phyloP scores from a whole-genome alignment of 495 filamentous ascomycete genomes.

The Physcia stellaris region DNA sequence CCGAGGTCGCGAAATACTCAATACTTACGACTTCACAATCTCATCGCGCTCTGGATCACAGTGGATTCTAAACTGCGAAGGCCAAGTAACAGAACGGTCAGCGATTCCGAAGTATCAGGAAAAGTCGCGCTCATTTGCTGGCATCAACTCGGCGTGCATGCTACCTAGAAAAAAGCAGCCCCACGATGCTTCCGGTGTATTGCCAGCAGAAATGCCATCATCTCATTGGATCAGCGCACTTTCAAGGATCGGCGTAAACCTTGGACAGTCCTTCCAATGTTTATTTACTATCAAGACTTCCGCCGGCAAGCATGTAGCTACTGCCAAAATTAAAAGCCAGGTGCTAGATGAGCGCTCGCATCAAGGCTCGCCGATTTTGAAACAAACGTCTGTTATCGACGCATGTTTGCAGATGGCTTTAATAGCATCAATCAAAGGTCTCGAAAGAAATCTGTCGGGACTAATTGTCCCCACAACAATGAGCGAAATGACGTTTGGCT shows the following conservation, averaged over 20 bases:
- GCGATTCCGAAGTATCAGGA: too few relatives aligned
- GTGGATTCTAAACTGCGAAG: slow-evolving; percentile 31
- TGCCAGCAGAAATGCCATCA: slow-evolving; percentile 7
- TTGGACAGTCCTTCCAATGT: slow-evolving; percentile 24
- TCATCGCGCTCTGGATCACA: slow-evolving; percentile 20
- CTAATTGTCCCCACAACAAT: slow-evolving; percentile 23
- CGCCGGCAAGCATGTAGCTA: slow-evolving; percentile 7
- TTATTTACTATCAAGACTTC: slow-evolving; percentile 20
- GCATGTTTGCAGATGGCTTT: slow-evolving; percentile 24
- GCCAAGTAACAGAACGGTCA: too few relatives aligned
- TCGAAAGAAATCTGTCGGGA: slow-evolving; percentile 16
- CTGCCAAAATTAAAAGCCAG: slow-evolving; percentile 12
- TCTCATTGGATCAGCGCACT: slow-evolving; percentile 24
- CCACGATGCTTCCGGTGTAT: slow-evolving; percentile 1
- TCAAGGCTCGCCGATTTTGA: slow-evolving; percentile 12
- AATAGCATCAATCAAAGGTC: slow-evolving; percentile 20
- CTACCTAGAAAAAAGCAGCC: too few relatives aligned
- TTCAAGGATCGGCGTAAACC: slow-evolving; percentile 24
- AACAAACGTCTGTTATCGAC: slow-evolving; percentile 34
- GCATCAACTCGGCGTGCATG: too few relatives aligned
- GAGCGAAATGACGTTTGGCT: slow-evolving; percentile 23
- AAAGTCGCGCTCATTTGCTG: too few relatives aligned
- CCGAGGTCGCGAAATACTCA: slow-evolving; percentile 22
- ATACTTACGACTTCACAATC: slow-evolving; percentile 33
- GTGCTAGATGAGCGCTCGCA: too few relatives aligned